These are phyloP conservation scores for Rhodotorula sp. DNA, from an alignment of 1,284 basidiomycete genomes.

Conservation along the genomic window DNA sequence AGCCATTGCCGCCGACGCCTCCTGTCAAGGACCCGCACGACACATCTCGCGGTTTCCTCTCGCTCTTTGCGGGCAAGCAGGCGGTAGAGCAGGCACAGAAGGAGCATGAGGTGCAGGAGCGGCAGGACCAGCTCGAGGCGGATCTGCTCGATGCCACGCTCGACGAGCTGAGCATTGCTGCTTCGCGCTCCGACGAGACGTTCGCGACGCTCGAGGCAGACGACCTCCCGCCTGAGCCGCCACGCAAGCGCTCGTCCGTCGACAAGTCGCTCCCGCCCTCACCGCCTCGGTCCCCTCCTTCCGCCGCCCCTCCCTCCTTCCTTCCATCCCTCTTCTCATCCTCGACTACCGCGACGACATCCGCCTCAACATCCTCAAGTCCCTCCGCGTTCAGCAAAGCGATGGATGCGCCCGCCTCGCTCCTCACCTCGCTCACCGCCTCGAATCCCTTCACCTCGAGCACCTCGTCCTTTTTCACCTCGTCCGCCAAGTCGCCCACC, in stretches of 20 bases:
- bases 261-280: slow-evolving; percentile 22
- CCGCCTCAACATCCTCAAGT: neutral
- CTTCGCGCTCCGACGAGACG: neutral
- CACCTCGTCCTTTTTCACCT: slow-evolving; percentile 5
- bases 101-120: neutral
- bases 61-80: slow-evolving; percentile 30
- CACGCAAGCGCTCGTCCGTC: neutral
- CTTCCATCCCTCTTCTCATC: slow-evolving; percentile 8
- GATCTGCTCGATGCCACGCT: slow-evolving; percentile 23
- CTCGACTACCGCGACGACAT: neutral
- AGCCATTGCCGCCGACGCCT: neutral
- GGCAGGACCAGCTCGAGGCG: slow-evolving; percentile 23
- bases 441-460: slow-evolving; percentile 23
- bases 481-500: neutral
- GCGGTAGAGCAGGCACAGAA: slow-evolving; percentile 10
- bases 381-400: neutral
- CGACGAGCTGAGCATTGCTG: slow-evolving; percentile 11
- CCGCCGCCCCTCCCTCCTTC: neutral
- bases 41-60: neutral
- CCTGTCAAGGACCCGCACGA: slow-evolving; percentile 2
- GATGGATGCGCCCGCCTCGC: slow-evolving; percentile 1
- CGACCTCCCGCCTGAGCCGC: neutral
- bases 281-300: neutral
- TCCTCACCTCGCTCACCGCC: slow-evolving; percentile 26
- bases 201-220: neutral